Percentiles rank a stretch among this genome's conserved stretches.
Conservation (phyloP, 1,284 basidiomycete genomes). For the Erythrobasidium hasegawianum region DNA sequence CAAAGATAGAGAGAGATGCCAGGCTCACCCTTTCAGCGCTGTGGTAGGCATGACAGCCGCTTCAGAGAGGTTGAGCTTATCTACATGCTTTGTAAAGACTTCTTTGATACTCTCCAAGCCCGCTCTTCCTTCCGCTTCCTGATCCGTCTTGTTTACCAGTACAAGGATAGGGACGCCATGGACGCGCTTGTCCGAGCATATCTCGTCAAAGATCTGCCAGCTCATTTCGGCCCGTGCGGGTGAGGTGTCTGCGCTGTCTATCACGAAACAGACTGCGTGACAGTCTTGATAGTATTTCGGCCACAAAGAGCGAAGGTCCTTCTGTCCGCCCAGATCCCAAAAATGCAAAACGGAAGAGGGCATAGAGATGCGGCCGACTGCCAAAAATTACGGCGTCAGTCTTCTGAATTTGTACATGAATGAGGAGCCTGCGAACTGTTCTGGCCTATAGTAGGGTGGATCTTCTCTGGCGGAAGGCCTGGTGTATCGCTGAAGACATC, state of each 20-base stretch:
- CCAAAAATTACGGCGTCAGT: too few species aligned
- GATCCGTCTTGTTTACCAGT: conserved; percentile 90
- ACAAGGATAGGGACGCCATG: conserved; percentile 80
- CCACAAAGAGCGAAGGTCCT: conserved; percentile 88
- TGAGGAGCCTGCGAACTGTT: conserved; percentile 68
- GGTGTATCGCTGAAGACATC: conserved; percentile 79
- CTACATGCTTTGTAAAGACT: conserved; percentile 44
- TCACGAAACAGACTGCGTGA: conserved; percentile 85
- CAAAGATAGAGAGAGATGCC: too few species aligned
- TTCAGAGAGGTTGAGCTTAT: conserved; percentile 43
- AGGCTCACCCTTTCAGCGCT: conserved; percentile 76
- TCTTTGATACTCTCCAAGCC: conserved; percentile 73
- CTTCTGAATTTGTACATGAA: too few species aligned
- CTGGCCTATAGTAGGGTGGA: conserved; percentile 88
- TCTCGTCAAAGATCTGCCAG: conserved; percentile 88
- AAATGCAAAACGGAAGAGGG: conserved; percentile 89
- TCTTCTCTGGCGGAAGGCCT: conserved; percentile 78
- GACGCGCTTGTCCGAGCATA: conserved; percentile 77
- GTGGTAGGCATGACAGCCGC: conserved; percentile 73
- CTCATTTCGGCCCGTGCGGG: conserved; percentile 77
- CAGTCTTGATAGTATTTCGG: conserved; percentile 88
- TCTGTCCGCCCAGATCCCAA: conserved; percentile 89
- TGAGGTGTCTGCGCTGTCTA: conserved; percentile 71
- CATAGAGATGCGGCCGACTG: conserved; percentile 84
- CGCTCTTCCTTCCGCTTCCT: conserved; percentile 58